These are phyloP conservation scores for Yamagishiella unicocca DNA, from an alignment of 139 green algal species.

Conservation along the genomic window DNA sequence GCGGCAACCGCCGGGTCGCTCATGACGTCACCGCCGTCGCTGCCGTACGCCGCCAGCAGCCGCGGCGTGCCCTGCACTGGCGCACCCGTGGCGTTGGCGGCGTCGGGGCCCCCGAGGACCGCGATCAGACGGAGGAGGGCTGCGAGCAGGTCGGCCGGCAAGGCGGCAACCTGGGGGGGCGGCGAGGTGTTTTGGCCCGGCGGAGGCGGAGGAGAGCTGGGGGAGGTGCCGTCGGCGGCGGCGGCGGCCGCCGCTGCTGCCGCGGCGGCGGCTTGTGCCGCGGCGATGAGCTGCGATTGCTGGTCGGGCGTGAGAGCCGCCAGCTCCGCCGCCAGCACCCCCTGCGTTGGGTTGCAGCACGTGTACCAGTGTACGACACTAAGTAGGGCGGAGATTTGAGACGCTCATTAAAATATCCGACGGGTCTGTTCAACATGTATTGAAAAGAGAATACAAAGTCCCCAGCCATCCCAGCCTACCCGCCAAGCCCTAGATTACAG, in stretches of 20 bases:
- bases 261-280: not conserved
- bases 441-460: not conserved
- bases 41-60: slow-evolving; percentile 3
- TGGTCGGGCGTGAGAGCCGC: not conserved
- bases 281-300: not conserved
- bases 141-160: not conserved
- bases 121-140: not conserved
- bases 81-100: not conserved
- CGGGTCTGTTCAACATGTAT: not conserved
- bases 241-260: not conserved
- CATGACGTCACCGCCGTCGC: not conserved
- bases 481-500: not conserved
- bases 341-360: not conserved
- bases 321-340: not conserved
- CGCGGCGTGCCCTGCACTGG: not conserved
- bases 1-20: not conserved
- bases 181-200: not conserved
- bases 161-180: not conserved
- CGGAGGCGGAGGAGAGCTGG: not conserved
- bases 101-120: not conserved
- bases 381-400: not conserved
- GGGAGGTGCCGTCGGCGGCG: not conserved
- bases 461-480: not conserved
- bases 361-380: not conserved
- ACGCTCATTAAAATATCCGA: not conserved